These are phyloP conservation scores for Boletus sp. DNA, from an alignment of 768 basidiomycete species.

Conservation along the genomic window DNA sequence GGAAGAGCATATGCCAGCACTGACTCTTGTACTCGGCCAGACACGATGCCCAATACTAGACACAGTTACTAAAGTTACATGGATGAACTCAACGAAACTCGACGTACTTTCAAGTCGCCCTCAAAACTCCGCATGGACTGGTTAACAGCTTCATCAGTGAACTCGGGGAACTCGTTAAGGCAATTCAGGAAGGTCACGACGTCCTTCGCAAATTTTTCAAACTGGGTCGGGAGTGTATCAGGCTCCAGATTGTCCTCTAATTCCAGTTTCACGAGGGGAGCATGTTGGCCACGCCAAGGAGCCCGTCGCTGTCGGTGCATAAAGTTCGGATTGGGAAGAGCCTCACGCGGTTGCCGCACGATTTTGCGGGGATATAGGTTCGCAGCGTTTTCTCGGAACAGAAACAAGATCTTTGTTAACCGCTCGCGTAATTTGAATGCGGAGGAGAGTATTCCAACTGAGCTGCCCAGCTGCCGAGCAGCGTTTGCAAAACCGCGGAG, in stretches of 20 bases:
- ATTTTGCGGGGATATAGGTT: slow-evolving; percentile 52
- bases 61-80: slow-evolving; percentile 8
- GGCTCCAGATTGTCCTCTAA: slow-evolving; percentile 43
- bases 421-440: slow-evolving; percentile 50
- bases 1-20: background rate
- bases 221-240: slow-evolving; percentile 46
- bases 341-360: slow-evolving; percentile 36
- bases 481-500: slow-evolving; percentile 54
- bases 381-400: slow-evolving; percentile 57
- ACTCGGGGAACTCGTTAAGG: slow-evolving; percentile 56
- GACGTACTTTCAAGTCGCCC: slow-evolving; percentile 46
- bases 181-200: slow-evolving; percentile 51
- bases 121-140: slow-evolving; percentile 48
- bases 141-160: slow-evolving; percentile 50
- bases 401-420: slow-evolving; percentile 45
- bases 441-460: slow-evolving; percentile 54
- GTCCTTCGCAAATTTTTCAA: slow-evolving; percentile 45
- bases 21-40: slow-evolving; percentile 45
- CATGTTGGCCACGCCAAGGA: slow-evolving; percentile 33
- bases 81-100: background rate
- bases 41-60: slow-evolving; percentile 54
- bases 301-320: slow-evolving; percentile 30
- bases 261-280: slow-evolving; percentile 35
- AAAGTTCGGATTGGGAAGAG: slow-evolving; percentile 36
- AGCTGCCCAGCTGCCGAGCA: slow-evolving; percentile 53